These are phyloP conservation scores for Nicotiana sylvestris DNA, from an alignment of 257 asterid species.

Conservation along the genomic window DNA sequence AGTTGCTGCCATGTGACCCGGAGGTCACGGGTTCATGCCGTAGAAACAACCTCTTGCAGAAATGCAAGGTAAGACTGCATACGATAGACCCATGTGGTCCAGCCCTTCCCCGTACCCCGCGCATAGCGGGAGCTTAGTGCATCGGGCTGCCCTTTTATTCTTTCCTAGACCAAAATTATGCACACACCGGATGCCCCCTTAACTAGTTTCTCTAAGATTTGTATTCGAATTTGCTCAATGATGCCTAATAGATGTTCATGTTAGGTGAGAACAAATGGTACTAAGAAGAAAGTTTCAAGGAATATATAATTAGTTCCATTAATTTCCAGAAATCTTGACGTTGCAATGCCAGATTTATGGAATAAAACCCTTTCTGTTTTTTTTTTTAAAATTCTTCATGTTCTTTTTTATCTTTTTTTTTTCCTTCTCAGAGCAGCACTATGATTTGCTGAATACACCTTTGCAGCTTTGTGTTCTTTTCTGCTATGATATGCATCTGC, in stretches of 20 bases:
- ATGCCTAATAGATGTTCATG: neutral
- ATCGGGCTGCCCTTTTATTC: no score
- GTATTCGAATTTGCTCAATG: neutral
- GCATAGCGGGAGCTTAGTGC: no score
- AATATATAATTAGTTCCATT: neutral
- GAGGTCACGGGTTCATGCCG: no score
- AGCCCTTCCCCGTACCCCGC: no score
- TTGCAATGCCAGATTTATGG: neutral
- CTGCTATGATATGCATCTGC: neutral
- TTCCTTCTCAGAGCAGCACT: neutral
- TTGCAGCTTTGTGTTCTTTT: neutral
- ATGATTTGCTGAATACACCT: neutral
- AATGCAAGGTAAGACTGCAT: no score
- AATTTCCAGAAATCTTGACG: no score
- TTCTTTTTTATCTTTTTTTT: neutral
- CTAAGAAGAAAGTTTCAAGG: neutral
- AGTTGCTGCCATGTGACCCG: no score
- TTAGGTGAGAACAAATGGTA: neutral
- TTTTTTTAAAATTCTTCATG: neutral
- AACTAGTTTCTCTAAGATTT: neutral
- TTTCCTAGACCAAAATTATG: neutral
- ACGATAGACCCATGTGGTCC: no score
- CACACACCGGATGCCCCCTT: neutral
- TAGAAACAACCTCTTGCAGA: no score
- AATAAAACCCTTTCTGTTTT: neutral